Base-by-base conservation (phyloP, 495 filamentous ascomycete species). In the Xylaria grammica region DNA sequence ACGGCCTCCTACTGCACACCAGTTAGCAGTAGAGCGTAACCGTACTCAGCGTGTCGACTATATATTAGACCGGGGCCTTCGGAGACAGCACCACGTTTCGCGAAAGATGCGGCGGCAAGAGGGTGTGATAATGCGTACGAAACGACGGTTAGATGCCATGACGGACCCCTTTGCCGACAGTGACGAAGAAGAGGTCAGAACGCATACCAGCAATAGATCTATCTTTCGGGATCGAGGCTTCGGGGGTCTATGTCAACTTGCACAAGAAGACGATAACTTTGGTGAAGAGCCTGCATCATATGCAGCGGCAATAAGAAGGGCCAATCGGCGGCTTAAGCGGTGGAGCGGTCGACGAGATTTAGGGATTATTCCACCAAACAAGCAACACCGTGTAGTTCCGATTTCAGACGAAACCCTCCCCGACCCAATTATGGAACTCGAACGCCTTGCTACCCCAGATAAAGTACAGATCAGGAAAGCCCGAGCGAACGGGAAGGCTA, bases 1-100 rank as follows among this genome's bases (percentile, higher is more conserved):
- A 3, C 86, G 95, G 6, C 94, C 93, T 4, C 84, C 96, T 20
- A 99, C 95, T 0, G 90, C 92, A 10, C 95, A 99, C 74, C 95
- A 99, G 70, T 81, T 96, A 30, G 95, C 94, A 8, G 91, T 98
- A 4, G 92, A 97, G 68, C 86, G 89, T 50, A 97, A 97, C 72
- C 85, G 96, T 9, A 90, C 88, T 40, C 88, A 95, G 74, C 90
- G 92, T 15, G 91, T 97, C 45, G 90, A 97, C 55, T 91, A 95
- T 69, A 88, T 95, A 48, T 85, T 99, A 32, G 86, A 91, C 67
- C 88, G 90, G 20, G 91, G 90, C 46, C 78, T 93, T 36, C 86
- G 85, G 62, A 81, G 77, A 54, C 80, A 86, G 59, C 86, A 90
- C 60, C 87, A 87, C 64, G 77, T 80, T 36, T 78, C 89, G 3